A percentile compares a stretch with the other conserved stretches of the same genome.
phyloP scores from a whole-genome alignment of 169 alveolate genomes.

The Cyclospora cayetanensis region DNA sequence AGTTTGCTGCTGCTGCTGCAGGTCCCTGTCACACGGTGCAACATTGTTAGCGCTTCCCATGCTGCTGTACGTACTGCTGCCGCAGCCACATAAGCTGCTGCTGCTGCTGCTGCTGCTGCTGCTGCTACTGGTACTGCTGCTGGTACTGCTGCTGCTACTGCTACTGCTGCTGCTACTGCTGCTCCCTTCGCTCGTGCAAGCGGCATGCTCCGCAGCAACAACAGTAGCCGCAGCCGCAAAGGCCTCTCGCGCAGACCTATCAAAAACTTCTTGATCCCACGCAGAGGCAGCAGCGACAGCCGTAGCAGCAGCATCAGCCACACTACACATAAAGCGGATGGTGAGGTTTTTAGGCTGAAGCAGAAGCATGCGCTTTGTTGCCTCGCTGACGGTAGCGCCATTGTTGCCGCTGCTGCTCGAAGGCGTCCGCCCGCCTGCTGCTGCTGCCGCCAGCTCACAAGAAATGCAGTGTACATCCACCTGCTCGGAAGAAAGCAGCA shows the following conservation, averaged over 20 bases:
- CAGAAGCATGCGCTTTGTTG: constrained; percentile 13
- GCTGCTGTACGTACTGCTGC: not conserved
- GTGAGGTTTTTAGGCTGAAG: constrained; percentile 30
- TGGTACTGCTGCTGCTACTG: not conserved
- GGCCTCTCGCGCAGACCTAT: not conserved
- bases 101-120: not conserved
- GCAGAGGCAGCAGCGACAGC: constrained; percentile 58
- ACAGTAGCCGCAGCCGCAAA: constrained; percentile 19
- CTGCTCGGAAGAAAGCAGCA: constrained; percentile 23
- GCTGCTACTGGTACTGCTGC: not conserved
- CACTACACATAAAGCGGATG: not conserved
- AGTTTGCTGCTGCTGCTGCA: not conserved
- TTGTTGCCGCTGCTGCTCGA: not conserved
- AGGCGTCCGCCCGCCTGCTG: not conserved
- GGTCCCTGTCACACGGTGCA: not conserved
- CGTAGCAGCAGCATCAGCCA: constrained; percentile 37
- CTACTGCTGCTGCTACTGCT: constrained; percentile 39
- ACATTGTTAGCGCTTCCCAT: not conserved
- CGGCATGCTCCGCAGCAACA: not conserved
- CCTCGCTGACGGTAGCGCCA: constrained; percentile 28
- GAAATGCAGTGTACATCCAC: constrained; percentile 44
- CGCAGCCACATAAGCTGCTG: not conserved
- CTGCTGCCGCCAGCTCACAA: not conserved
- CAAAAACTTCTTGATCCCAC: constrained; percentile 26
- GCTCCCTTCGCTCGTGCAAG: not conserved